Evolutionary conservation across 495 filamentous ascomycete species (phyloP).

Genomic region (Xylaria flabelliformis): DNA sequence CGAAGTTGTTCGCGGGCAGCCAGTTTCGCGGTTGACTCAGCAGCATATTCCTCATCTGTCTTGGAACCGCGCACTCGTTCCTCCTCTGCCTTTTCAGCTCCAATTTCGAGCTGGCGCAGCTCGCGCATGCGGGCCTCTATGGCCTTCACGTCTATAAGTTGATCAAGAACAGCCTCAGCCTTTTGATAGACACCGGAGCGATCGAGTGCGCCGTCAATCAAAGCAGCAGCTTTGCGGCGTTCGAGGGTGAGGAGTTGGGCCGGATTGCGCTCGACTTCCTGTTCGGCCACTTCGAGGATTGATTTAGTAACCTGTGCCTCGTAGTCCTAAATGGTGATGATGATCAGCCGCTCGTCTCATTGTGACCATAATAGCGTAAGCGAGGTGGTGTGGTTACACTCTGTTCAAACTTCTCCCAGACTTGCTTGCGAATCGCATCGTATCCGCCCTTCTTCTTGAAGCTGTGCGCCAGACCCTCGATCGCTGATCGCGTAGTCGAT

Average conservation of each 20-base stretch:
- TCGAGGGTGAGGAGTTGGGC: slow-evolving; percentile 74
- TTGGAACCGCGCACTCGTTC: slow-evolving; percentile 76
- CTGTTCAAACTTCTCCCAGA: slow-evolving; percentile 80
- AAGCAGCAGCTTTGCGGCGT: slow-evolving; percentile 76
- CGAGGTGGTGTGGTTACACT: slow-evolving; percentile 57
- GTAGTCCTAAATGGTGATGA: slow-evolving; percentile 57
- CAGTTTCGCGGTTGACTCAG: slow-evolving; percentile 69
- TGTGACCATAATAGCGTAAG: background rate
- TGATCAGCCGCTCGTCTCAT: slow-evolving; percentile 18
- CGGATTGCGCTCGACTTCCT: slow-evolving; percentile 82
- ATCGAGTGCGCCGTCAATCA: slow-evolving; percentile 87
- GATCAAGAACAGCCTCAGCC: slow-evolving; percentile 70
- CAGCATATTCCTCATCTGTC: slow-evolving; percentile 81
- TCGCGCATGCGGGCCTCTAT: slow-evolving; percentile 73
- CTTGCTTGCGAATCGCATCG: slow-evolving; percentile 79
- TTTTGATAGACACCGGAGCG: slow-evolving; percentile 80
- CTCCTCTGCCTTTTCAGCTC: slow-evolving; percentile 70
- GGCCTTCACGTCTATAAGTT: slow-evolving; percentile 68
- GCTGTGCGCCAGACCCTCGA: slow-evolving; percentile 77
- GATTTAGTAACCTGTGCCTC: slow-evolving; percentile 69
- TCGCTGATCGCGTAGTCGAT: slow-evolving; percentile 71
- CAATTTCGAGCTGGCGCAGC: slow-evolving; percentile 74
- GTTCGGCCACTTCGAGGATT: slow-evolving; percentile 74
- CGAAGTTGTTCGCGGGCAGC: slow-evolving; percentile 69
- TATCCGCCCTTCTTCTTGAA: slow-evolving; percentile 94